Evolutionary conservation across 2,329 filamentous ascomycete species (phyloP), one percentile per base, ranked within the genome.

Genomic region (Ophiostoma perfectum): DNA sequence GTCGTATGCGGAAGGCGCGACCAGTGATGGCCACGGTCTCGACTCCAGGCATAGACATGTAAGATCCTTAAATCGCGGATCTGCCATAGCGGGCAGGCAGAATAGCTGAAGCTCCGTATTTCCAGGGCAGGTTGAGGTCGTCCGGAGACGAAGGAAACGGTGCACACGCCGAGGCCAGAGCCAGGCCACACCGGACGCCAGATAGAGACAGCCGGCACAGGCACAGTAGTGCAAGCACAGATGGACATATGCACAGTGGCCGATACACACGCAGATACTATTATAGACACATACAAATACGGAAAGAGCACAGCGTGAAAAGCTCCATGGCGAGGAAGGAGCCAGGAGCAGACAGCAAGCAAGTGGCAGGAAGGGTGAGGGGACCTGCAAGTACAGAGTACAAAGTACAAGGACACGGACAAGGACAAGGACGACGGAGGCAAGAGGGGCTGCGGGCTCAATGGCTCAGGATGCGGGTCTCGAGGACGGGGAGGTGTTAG

Each of bases 1-100:
- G 67, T 70, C 65, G 68, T 62, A 68, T 71, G 66, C 67, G 66
- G 69, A 67, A 66, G 65, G 65, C 9, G 11, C 65, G 49, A 45
- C 49, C 65, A 41, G 36, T 38, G 47, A 55, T n/a, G 45, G 11
- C 16, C 38, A 38, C 60, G 60, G 58, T 62, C 36, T 11, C 39
- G 16, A 63, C 39, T 63, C 41, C 6, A 36, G n/a, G 16, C 47
- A 49, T 27, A 27, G 27, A 27, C 27, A 27, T 27, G 27, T 27
- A 27, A 27, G 27, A 27, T 27, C 27, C 27, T 27, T 27, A 27
- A 27, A 27, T 27, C 27, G 27, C 1, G 27, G 27, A 27, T 27
- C 27, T 27, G 27, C 27, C 27, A 27, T 27, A 27, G 27, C 27
- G 27, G 27, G 27, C 27, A 27, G 27, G 27, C 27, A 27, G 27